Evolutionary conservation across 805 yeast species (phyloP).

Genomic region (Barnettozyma pratensis): DNA sequence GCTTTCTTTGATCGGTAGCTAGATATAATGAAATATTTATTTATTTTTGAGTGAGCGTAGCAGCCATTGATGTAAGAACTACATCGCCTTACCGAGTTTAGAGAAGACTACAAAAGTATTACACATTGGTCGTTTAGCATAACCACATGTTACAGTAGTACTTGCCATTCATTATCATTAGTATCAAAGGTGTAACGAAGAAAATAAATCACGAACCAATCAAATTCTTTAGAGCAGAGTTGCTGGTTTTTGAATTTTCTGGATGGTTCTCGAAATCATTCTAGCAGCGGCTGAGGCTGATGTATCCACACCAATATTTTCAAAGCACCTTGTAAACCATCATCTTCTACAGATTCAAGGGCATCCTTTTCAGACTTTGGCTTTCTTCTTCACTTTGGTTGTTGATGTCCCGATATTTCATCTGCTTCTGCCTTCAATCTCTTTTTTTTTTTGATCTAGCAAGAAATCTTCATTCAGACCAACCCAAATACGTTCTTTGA

Average conservation of each 20-base stretch:
- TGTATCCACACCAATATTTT: slow-evolving; percentile 39
- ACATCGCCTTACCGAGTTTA: no score
- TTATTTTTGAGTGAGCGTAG: no score
- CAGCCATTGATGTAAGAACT: no score
- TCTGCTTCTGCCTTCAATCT: slow-evolving; percentile 83
- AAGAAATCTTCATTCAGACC: slow-evolving; percentile 84
- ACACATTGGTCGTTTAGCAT: no score
- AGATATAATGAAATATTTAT: no score
- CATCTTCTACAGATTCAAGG: slow-evolving; percentile 29
- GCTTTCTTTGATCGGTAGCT: no score
- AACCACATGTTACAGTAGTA: no score
- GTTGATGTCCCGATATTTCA: slow-evolving; percentile 71
- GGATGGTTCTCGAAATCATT: slow-evolving; percentile 73
- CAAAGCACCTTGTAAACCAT: slow-evolving; percentile 36
- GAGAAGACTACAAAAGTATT: no score
- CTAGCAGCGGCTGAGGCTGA: slow-evolving; percentile 79
- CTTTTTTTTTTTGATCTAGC: slow-evolving; percentile 78
- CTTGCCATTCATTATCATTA: no score
- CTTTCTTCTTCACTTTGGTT: slow-evolving; percentile 47
- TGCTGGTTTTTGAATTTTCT: slow-evolving; percentile 91
- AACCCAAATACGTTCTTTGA: slow-evolving; percentile 86
- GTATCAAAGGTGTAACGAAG: no score
- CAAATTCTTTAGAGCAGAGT: slow-evolving; percentile 64
- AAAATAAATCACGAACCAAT: no score
- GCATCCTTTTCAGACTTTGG: slow-evolving; percentile 26